Evolutionary conservation across 2,329 filamentous ascomycete genomes (phyloP), one percentile per base, ranked within the genome.

Genomic region (Penicillium italicum): DNA sequence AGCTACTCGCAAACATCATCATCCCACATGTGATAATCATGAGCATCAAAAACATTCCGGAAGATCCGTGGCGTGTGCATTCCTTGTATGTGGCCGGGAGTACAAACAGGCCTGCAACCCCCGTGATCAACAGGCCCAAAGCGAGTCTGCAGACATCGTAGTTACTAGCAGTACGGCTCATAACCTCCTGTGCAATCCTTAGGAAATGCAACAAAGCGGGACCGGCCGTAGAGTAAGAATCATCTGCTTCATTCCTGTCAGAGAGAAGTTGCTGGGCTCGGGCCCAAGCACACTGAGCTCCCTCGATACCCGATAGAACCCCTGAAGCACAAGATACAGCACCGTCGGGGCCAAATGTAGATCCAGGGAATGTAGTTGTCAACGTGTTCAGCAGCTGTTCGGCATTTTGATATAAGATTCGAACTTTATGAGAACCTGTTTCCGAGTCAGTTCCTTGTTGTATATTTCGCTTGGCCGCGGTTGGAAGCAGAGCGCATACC

Each of bases 1-100:
- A 99, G 68, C 92, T 97, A 70, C 90, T 96, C 10, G 92, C 93
- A 74, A 97, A 97, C 92, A 97, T 97, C 85, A 97, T 95, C 36
- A 84, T 72, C 1, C 87, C 85, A 68, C 97, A 96, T 0, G 82
- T 72, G 0, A 86, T 45, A 0, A 82, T 82, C 30, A 85, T 77
- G 2, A 81, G 59, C 4, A 76, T 61, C 48, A 89, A 76, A 4
- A 75, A 74, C 4, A 66, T 22, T 3, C 66, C 65, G 18, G 71
- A 56, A 31, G 62, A 56, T 62, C 18, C 70, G 61, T 53, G 71
- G 46, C 52, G 64, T 22, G 47, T 53, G 71, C 72, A 33, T 31
- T 64, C 53, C 65, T 62, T 36, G 74, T 67, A 47, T 56, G 65
- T 65, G 37, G 67, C 53, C 37, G 66, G 57, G 30, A 69, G 60